Base-by-base conservation (phyloP, 129 eudicot genomes). In the Lactuca sativa region DNA sequence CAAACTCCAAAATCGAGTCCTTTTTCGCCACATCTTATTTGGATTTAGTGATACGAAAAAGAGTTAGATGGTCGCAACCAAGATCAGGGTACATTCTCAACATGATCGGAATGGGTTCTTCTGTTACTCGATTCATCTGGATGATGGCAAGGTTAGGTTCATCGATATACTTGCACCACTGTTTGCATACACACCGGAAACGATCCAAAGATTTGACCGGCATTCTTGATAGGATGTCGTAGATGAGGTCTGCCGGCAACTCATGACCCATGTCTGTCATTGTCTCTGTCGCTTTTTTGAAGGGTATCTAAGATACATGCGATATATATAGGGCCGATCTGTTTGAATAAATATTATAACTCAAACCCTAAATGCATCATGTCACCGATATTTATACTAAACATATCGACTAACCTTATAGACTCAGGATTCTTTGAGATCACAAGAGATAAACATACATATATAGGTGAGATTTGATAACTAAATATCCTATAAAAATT, bases 101-200 rank as follows among this genome's bases (percentile, higher is more conserved):
- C 11, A 21, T 18, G 13, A 56, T 56, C 6, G 62, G 40, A 4
- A 5, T 57, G 1, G 63, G 63, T 58, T 58, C 40, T 58, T 58
- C 63, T 17, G 32, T 1, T 3, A 11, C 63, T 10, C 36, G 63
- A 10, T 58, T 9, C 4, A 18, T 11, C 9, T 58, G 63, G 13
- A 58, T 58, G 40, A 14, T 21, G 6, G 36, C 36, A 58, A 58
- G 17, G 32, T 58, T 18, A 30, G 36, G 63, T 8, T 58, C 63
- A 4, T 31, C 6, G 7, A 58, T 25, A 14, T 58, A 12, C 38
- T 11, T 30, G 5, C 36, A 4, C 63, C 63, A 58, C 32, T 13
- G 14, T 31, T 58, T 58, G n/a, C 37, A 58, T 58, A 58, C 63
- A 58, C 63, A 31, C 32, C 63, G 40, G 33, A 30, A 31, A 58